Conservation (phyloP, 495 filamentous ascomycete genomes). For the Neurospora terricola region DNA sequence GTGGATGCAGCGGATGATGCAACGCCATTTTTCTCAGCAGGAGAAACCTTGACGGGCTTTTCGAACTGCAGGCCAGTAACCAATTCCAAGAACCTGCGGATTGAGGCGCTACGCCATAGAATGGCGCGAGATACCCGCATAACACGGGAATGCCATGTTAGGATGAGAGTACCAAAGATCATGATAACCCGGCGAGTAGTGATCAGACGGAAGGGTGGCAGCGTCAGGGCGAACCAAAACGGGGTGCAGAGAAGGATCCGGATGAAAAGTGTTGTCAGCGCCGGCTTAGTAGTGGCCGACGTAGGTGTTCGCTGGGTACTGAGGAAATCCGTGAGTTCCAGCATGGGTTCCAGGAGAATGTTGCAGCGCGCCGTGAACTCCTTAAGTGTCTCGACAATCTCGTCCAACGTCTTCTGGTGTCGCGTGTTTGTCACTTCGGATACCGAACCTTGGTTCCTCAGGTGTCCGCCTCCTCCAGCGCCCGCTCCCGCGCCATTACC, state of each 20-base stretch:
- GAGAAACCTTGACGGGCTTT: slow-evolving; percentile 16
- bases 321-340: slow-evolving; percentile 84
- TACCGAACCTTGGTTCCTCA: slow-evolving; percentile 24
- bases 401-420: slow-evolving; percentile 78
- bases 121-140: slow-evolving; percentile 78
- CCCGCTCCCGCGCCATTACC: slow-evolving; percentile 4
- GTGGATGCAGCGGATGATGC: slow-evolving; percentile 9
- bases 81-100: slow-evolving; percentile 55
- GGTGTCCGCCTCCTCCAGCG: slow-evolving; percentile 38
- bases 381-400: slow-evolving; percentile 88
- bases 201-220: slow-evolving; percentile 75
- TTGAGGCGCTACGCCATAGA: slow-evolving; percentile 73
- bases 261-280: slow-evolving; percentile 79
- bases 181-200: slow-evolving; percentile 79
- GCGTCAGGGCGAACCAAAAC: slow-evolving; percentile 71
- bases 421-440: slow-evolving; percentile 55
- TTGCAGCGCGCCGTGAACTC: slow-evolving; percentile 85
- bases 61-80: slow-evolving; percentile 75
- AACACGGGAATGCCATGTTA: slow-evolving; percentile 87
- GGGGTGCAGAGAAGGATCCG: slow-evolving; percentile 82
- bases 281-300: slow-evolving; percentile 84
- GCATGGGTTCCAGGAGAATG: slow-evolving; percentile 77
- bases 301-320: slow-evolving; percentile 87
- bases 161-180: slow-evolving; percentile 63
- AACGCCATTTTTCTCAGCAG: not conserved